These are phyloP conservation scores for Didymella keratinophila DNA, from an alignment of 2,329 filamentous ascomycete genomes.

Conservation along the genomic window DNA sequence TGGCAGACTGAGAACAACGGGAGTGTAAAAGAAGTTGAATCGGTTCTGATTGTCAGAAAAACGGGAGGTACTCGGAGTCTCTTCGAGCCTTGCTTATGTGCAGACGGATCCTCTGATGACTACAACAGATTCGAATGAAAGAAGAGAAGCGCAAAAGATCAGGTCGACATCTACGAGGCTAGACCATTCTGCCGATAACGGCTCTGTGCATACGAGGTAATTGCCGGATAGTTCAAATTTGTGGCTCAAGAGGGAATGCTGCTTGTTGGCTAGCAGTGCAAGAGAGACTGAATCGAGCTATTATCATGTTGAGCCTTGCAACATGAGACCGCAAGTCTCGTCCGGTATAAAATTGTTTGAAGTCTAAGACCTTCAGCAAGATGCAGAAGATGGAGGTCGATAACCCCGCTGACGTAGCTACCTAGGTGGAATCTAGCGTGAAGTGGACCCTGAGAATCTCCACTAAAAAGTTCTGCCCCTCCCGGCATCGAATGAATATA, in stretches of 20 bases:
- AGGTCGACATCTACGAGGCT: neutral
- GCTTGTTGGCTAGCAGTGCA: neutral
- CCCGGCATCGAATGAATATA: neutral
- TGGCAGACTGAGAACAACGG: neutral
- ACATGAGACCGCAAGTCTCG: neutral
- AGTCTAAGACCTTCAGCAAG: neutral
- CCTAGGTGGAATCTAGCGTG: neutral
- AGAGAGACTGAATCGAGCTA: neutral
- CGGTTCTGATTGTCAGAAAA: too few relatives aligned
- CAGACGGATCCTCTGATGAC: too few relatives aligned
- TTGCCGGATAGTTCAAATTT: neutral
- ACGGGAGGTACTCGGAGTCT: too few relatives aligned
- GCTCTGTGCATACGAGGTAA: neutral
- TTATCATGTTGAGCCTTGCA: neutral
- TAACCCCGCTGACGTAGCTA: conserved; percentile 8
- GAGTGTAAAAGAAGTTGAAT: neutral
- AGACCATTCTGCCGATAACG: neutral
- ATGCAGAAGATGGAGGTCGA: neutral
- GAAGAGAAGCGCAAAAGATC: too few relatives aligned
- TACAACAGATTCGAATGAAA: too few relatives aligned
- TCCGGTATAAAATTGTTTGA: neutral
- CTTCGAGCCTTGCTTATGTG: too few relatives aligned
- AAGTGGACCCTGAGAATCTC: conserved; percentile 16
- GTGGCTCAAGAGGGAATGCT: neutral
- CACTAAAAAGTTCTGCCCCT: conserved; percentile 19